These are phyloP conservation scores for Trametes maxima DNA, from an alignment of 768 basidiomycete genomes.

Conservation along the genomic window DNA sequence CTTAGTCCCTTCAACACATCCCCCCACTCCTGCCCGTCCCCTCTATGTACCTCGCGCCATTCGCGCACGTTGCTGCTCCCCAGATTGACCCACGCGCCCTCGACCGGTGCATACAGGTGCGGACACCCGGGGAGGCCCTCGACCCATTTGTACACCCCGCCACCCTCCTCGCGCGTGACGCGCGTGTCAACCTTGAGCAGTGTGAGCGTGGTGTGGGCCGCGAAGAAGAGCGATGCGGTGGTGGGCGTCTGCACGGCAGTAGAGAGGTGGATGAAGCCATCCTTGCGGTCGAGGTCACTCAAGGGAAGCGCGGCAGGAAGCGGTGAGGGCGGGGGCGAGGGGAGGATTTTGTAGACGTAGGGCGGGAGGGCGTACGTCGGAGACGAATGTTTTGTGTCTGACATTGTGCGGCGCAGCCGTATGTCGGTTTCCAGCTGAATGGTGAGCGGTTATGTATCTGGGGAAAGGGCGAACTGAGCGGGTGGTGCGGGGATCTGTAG, in stretches of 20 bases:
- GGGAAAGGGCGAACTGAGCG: too few relatives aligned
- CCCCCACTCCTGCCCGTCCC: slow-evolving; percentile 27
- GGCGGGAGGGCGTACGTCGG: slow-evolving; percentile 37
- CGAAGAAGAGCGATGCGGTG: slow-evolving; percentile 45
- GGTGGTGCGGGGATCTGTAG: too few relatives aligned
- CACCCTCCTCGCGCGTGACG: slow-evolving; percentile 22
- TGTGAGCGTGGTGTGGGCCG: slow-evolving; percentile 27
- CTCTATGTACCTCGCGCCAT: slow-evolving; percentile 19
- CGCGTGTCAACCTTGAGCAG: slow-evolving; percentile 32
- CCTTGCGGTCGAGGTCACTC: slow-evolving; percentile 42
- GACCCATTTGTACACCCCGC: slow-evolving; percentile 33
- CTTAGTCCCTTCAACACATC: slow-evolving; percentile 23
- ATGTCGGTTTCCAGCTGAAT: background rate
- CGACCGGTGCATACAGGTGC: slow-evolving; percentile 27
- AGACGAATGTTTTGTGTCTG: background rate
- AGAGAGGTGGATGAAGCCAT: slow-evolving; percentile 53
- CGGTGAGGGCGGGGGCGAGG: slow-evolving; percentile 42
- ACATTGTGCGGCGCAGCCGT: background rate
- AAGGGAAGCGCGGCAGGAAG: slow-evolving; percentile 40
- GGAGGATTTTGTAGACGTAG: slow-evolving; percentile 66
- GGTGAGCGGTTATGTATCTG: too few relatives aligned
- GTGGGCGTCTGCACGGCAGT: slow-evolving; percentile 39
- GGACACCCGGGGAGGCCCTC: slow-evolving; percentile 25
- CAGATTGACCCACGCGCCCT: slow-evolving; percentile 30
- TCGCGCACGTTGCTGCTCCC: slow-evolving; percentile 28